Evolutionary conservation across 805 yeast species (phyloP).

Genomic region (Ogataea philodendri): DNA sequence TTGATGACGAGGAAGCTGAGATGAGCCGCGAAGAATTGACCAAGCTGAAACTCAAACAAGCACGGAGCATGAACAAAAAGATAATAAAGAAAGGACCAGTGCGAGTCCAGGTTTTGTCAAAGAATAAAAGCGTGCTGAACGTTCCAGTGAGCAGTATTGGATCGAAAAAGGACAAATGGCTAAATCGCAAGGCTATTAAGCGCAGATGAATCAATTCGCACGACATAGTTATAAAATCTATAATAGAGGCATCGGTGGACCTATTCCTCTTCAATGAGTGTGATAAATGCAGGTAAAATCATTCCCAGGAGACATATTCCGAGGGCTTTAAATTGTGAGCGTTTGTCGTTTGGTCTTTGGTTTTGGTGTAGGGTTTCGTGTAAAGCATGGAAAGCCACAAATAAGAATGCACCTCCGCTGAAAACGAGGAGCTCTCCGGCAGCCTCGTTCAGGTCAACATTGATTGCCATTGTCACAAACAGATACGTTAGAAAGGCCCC

Average conservation of each 20-base stretch:
- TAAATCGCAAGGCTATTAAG: conserved; percentile 26
- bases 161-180: conserved; percentile 29
- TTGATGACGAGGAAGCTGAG: conserved; percentile 26
- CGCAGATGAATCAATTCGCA: conserved; percentile 11
- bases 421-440: conserved; percentile 56
- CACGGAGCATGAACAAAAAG: conserved; percentile 32
- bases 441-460: conserved; percentile 31
- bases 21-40: conserved; percentile 14
- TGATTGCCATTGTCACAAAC: conserved; percentile 13
- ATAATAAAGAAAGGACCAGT: conserved; percentile 41
- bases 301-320: conserved; percentile 29
- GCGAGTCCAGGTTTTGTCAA: conserved; percentile 35
- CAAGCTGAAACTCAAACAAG: conserved; percentile 30
- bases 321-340: conserved; percentile 14
- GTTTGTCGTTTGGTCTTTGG: neutral
- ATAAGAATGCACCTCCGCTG: conserved; percentile 72
- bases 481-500: conserved; percentile 53
- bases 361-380: conserved; percentile 36
- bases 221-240: too few relatives aligned
- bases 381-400: conserved; percentile 66
- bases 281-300: conserved; percentile 28
- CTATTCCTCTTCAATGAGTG: conserved; percentile 28
- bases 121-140: conserved; percentile 16
- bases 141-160: conserved; percentile 26
- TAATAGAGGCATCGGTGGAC: conserved; percentile 5